phyloP scores from a whole-genome alignment of 805 yeast genomes.

The Torulaspora quercuum region DNA sequence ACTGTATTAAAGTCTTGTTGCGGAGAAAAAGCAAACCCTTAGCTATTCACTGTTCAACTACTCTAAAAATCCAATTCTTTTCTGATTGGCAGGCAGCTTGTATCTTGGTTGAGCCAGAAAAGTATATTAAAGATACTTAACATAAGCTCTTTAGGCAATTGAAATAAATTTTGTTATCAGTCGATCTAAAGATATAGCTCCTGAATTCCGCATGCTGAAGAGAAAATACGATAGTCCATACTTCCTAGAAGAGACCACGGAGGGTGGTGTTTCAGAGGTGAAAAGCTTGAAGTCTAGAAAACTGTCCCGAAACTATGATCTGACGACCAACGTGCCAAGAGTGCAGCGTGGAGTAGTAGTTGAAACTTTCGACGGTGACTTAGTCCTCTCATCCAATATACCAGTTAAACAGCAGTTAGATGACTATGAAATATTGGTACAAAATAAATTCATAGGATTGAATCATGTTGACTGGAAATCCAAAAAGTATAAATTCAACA shows the following conservation, averaged over 20 bases:
- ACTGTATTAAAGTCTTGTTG: too few relatives aligned
- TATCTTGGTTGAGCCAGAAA: too few relatives aligned
- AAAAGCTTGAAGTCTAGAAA: conserved; percentile 4
- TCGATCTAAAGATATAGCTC: too few relatives aligned
- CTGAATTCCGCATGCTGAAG: too few relatives aligned
- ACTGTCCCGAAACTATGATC: conserved; percentile 1
- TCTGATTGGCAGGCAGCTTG: too few relatives aligned
- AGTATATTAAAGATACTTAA: too few relatives aligned
- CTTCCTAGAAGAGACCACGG: conserved; percentile 8
- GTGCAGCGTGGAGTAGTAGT: conserved; percentile 16
- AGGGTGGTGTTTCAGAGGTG: conserved; percentile 10
- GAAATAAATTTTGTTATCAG: too few relatives aligned
- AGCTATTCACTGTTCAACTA: too few relatives aligned
- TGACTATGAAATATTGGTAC: conserved; percentile 33
- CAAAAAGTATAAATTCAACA: conserved; percentile 44
- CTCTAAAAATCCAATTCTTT: too few relatives aligned
- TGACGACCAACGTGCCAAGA: conserved; percentile 9
- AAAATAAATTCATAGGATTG: conserved; percentile 40
- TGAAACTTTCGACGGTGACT: conserved; percentile 16
- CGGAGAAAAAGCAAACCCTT: too few relatives aligned
- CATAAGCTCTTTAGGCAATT: neutral
- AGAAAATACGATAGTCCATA: conserved; percentile 7
- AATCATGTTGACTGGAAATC: conserved; percentile 53
- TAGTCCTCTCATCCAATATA: conserved; percentile 7
- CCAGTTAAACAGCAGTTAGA: conserved; percentile 19